Evolutionary conservation across 106 monocot genomes (phyloP), one percentile per base, ranked within the genome.

Genomic region (Dioscorea zingiberensis): DNA sequence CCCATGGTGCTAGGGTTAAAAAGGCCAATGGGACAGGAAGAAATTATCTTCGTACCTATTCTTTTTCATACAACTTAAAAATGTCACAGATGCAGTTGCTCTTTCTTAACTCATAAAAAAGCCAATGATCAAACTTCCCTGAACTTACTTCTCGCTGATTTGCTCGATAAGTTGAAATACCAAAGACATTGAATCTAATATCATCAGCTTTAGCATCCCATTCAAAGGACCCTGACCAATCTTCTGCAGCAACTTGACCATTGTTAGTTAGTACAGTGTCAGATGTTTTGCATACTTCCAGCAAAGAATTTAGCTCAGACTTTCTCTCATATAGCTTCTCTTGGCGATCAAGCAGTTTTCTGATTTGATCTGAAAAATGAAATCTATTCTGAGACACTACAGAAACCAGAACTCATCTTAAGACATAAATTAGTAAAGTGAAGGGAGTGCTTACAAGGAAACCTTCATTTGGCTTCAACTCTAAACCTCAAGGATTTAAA

Each of bases 161-260:
- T 65, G 84, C 73, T 63, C 98, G 79, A 66, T 93, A 98, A 26
- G 78, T 86, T 3, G 86, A 69, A 47, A 98, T 87, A 18, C 98
- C 86, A 78, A 98, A 98, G 64, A 89, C 59, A 84, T 98, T 89
- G 71, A 98, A 89, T 69, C 82, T 64, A 25, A 72, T 63, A 75
- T 98, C 84, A 71, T 89, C 78, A 44, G 86, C 98, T 46, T 25
- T 64, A 69, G 86, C 77, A 64, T 98, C 98, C 98, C 98, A 98
- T 44, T 86, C 77, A 76, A 98, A 98, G 4, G 60, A 73, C 49
- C 81, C 73, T 3, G 89, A 98, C 98, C 98, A 98, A 82, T 93
- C 82, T 57, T 81, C 71, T 26, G 24, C 25, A 16, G 58, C 58
- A 56, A 47, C 58, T n/a, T 76, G 44, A 71, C 22, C 15, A 44